These are phyloP conservation scores for Rhodotorula sp. DNA, from an alignment of 1,284 basidiomycete species.

Conservation along the genomic window DNA sequence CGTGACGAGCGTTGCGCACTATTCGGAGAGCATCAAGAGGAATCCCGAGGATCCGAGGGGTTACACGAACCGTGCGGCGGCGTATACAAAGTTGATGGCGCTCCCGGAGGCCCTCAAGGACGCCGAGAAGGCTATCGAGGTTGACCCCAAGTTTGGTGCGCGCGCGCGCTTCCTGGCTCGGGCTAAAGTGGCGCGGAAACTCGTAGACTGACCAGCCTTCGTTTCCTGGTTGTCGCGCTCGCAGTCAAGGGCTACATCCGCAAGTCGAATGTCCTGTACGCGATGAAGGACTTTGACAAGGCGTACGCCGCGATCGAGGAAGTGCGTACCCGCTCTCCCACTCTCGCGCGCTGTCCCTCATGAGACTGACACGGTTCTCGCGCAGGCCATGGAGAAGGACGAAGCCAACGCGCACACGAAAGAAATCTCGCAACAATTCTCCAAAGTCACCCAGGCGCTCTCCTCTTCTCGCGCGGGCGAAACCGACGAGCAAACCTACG, in stretches of 20 bases:
- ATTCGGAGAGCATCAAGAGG: slow-evolving; percentile 95
- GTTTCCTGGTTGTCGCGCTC: neutral
- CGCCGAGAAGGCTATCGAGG: slow-evolving; percentile 85
- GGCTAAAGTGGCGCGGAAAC: too few relatives aligned
- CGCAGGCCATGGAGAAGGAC: slow-evolving; percentile 67
- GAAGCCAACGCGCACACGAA: slow-evolving; percentile 69
- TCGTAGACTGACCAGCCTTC: neutral
- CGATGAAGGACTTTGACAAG: slow-evolving; percentile 89
- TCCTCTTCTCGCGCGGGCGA: slow-evolving; percentile 79
- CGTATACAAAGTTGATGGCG: slow-evolving; percentile 92
- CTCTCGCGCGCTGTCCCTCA: neutral
- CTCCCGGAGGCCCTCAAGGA: slow-evolving; percentile 96
- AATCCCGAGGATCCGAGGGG: slow-evolving; percentile 84
- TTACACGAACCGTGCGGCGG: slow-evolving; percentile 96
- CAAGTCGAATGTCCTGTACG: slow-evolving; percentile 79
- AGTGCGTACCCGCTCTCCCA: slow-evolving; percentile 34
- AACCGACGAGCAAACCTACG: slow-evolving; percentile 86
- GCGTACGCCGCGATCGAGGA: slow-evolving; percentile 76
- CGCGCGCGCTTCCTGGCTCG: too few relatives aligned
- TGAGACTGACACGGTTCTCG: neutral
- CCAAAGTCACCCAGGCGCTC: slow-evolving; percentile 77
- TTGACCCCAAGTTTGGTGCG: slow-evolving; percentile 81
- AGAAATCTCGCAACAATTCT: slow-evolving; percentile 75
- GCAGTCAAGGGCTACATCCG: slow-evolving; percentile 93
- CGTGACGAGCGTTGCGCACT: slow-evolving; percentile 85